Percentiles rank a stretch among this genome's conserved stretches.
Evolutionary conservation across 768 basidiomycete species (phyloP).

Genomic region (Russula dissimulans): DNA sequence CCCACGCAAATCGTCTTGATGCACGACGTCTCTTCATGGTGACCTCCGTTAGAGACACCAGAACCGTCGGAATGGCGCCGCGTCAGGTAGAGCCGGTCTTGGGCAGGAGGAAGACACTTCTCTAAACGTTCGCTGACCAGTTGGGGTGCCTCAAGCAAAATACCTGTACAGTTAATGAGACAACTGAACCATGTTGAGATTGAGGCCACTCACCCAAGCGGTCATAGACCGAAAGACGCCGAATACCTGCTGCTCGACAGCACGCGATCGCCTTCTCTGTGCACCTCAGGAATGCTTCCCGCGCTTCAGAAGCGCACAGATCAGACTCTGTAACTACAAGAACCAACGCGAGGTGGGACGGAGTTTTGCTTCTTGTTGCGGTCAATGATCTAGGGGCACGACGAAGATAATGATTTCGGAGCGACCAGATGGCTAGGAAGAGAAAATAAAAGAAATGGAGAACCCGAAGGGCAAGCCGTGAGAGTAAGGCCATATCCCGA

Average conservation of each 20-base stretch:
- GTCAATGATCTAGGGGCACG: slow-evolving; percentile 39
- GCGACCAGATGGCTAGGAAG: slow-evolving; percentile 32
- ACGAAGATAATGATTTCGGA: slow-evolving; percentile 32
- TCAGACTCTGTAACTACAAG: slow-evolving; percentile 39
- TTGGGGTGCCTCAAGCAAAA: slow-evolving; percentile 6
- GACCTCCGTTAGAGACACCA: slow-evolving; percentile 27
- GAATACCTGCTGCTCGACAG: slow-evolving; percentile 56
- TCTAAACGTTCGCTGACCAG: slow-evolving; percentile 25
- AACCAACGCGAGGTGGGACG: slow-evolving; percentile 58
- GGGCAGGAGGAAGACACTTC: slow-evolving; percentile 18
- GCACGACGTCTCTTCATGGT: neutral
- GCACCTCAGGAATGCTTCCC: slow-evolving; percentile 41
- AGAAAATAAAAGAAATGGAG: slow-evolving; percentile 52
- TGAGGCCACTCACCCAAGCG: slow-evolving; percentile 43
- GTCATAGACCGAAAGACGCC: slow-evolving; percentile 64
- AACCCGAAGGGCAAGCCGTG: slow-evolving; percentile 39
- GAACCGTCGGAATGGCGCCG: slow-evolving; percentile 72
- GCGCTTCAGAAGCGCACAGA: slow-evolving; percentile 29
- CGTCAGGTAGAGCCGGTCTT: slow-evolving; percentile 37
- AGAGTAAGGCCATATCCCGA: slow-evolving; percentile 34
- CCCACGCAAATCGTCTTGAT: slow-evolving; percentile 5
- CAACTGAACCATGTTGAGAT: neutral
- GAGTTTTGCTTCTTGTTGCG: slow-evolving; percentile 46
- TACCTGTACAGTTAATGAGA: slow-evolving; percentile 28
- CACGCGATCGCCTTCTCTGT: slow-evolving; percentile 46